Evolutionary conservation across 2,329 filamentous ascomycete species (phyloP).

Genomic region (Fonsecaea multimorphosa): DNA sequence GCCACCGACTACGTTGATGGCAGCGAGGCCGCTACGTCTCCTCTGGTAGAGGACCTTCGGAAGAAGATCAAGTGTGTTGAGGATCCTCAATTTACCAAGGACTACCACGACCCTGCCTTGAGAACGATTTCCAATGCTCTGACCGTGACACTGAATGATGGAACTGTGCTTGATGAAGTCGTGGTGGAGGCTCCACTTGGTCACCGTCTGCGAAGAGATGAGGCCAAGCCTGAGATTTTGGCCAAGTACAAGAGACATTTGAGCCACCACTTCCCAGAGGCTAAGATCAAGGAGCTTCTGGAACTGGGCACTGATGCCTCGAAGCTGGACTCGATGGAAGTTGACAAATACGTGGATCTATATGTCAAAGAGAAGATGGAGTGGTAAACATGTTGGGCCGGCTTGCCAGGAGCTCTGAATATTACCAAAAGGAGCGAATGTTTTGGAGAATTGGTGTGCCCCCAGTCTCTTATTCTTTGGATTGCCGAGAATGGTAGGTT

Average conservation of each 20-base stretch:
- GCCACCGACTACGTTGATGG: constrained; percentile 94
- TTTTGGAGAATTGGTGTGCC: background rate
- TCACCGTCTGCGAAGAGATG: constrained; percentile 86
- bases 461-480: background rate
- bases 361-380: constrained; percentile 66
- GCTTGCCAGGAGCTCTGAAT: background rate
- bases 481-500: background rate
- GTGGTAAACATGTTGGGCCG: constrained; percentile 38
- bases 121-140: constrained; percentile 97
- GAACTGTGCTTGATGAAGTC: constrained; percentile 87
- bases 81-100: constrained; percentile 89
- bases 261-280: constrained; percentile 77
- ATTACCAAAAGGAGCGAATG: background rate
- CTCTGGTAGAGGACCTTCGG: constrained; percentile 87
- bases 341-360: constrained; percentile 93
- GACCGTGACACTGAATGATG: constrained; percentile 92
- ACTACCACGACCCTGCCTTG: constrained; percentile 93
- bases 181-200: constrained; percentile 93
- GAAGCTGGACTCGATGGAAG: constrained; percentile 77
- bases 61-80: constrained; percentile 96
- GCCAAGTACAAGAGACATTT: constrained; percentile 95
- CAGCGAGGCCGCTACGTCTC: constrained; percentile 86
- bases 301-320: constrained; percentile 76
- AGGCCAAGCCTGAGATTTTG: constrained; percentile 97
- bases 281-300: constrained; percentile 80